Evolutionary conservation across 2,329 filamentous ascomycete genomes (phyloP).

Genomic region (Aspergillus pseudoterreus): DNA sequence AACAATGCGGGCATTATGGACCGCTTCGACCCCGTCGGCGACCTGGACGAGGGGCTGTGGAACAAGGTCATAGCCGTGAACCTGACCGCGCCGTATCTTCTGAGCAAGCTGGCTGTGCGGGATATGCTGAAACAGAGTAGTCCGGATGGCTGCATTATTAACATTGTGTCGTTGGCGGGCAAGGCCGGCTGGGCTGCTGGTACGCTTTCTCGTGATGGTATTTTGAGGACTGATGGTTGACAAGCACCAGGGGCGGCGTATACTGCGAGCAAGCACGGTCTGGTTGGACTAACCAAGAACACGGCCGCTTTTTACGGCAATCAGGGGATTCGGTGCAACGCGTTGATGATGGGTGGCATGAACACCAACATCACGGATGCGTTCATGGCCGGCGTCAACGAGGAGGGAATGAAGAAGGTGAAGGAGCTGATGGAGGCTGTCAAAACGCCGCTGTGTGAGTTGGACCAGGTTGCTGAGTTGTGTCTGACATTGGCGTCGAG

Average conservation of each 20-base stretch:
- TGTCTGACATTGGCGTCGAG: slow-evolving; percentile 24
- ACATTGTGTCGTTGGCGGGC: slow-evolving; percentile 49
- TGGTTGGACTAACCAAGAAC: slow-evolving; percentile 55
- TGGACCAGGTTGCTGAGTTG: slow-evolving; percentile 26
- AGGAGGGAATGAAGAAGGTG: slow-evolving; percentile 20
- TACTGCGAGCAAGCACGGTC: slow-evolving; percentile 52
- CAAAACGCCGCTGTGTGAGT: slow-evolving; percentile 16
- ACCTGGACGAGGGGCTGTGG: slow-evolving; percentile 47
- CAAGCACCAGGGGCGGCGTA: slow-evolving; percentile 44
- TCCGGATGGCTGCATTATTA: slow-evolving; percentile 49
- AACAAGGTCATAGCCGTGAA: slow-evolving; percentile 55
- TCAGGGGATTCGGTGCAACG: slow-evolving; percentile 52
- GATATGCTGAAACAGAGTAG: slow-evolving; percentile 39
- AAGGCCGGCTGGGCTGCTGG: slow-evolving; percentile 41
- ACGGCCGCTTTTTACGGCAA: slow-evolving; percentile 55
- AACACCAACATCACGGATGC: slow-evolving; percentile 52
- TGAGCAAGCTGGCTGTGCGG: slow-evolving; percentile 50
- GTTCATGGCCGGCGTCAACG: slow-evolving; percentile 29
- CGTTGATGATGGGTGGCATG: slow-evolving; percentile 54
- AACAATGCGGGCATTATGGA: slow-evolving; percentile 60
- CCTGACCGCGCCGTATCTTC: slow-evolving; percentile 53
- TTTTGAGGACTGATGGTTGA: too few species aligned
- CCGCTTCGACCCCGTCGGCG: slow-evolving; percentile 51
- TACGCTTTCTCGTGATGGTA: slow-evolving; percentile 16
- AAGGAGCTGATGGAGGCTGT: slow-evolving; percentile 12